Base-by-base conservation (phyloP, 2,329 filamentous ascomycete species). In the Sporothrix inflata region DNA sequence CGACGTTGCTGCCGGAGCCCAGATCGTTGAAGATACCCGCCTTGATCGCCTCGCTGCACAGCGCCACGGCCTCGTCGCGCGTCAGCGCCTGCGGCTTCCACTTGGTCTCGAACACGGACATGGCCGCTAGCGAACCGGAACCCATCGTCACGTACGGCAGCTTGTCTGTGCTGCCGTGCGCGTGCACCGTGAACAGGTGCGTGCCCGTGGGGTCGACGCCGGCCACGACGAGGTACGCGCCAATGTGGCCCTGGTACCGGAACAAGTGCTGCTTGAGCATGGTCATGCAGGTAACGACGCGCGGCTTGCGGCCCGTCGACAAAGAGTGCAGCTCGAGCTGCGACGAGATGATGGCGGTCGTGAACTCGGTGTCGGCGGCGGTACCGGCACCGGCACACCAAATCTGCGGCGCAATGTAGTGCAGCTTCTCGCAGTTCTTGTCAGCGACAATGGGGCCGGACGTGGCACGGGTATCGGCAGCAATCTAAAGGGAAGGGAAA, bases 361-460 rank as follows among this genome's bases (percentile, higher is more conserved):
- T 99, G 87, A 99, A 99, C 86, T 99, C 96, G 76, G 95, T 98
- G 83, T 99, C 96, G 79, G 96, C 96, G 74, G 96, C 96, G 69
- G 96, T 99, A 83, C 97, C 96, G 77, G 96, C 97, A 78, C 96
- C 96, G 11, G 96, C 96, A 84, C 96, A 99, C 96, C 96, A 99
- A 84, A 99, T 99, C 83, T 98, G 94, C 73, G 96, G 95, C 57
- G 96, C 88, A 82, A 99, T 99, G 87, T 97, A 99, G 86, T 99
- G 96, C 76, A 99, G 91, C 87, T 99, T 99, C 86, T 99, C 95
- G 87, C 96, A 98, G 89, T 99, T 99, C 93, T 99, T 99, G 89
- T 99, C 96, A 83, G 97, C 97, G 78, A 99, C 96, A 84, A 99
- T 99, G 77, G 96, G 94, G 47, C 96, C 96, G 76, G 93, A 97